These are phyloP conservation scores for Mycena rebaudengoi DNA, from an alignment of 768 basidiomycete genomes.

Conservation along the genomic window DNA sequence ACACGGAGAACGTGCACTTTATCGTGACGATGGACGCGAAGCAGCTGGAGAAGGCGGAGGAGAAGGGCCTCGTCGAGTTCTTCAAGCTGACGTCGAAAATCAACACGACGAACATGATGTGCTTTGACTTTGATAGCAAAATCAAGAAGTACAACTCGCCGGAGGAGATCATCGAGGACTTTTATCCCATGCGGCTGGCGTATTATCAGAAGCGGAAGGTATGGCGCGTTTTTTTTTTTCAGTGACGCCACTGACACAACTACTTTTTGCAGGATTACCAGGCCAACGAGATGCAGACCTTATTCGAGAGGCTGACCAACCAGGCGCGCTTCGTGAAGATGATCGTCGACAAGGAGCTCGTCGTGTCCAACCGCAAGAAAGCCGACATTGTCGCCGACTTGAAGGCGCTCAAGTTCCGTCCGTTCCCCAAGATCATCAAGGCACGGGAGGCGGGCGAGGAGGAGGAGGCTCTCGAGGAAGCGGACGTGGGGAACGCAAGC, in stretches of 20 bases:
- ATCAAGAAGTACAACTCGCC: conserved; percentile 92
- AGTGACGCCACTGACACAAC: conserved; percentile 5
- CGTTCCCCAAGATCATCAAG: conserved; percentile 84
- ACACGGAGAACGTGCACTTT: conserved; percentile 92
- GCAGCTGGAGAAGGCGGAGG: conserved; percentile 86
- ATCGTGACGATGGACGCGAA: conserved; percentile 81
- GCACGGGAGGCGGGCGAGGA: conserved; percentile 73
- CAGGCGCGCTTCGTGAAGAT: conserved; percentile 97
- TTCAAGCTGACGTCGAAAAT: conserved; percentile 91
- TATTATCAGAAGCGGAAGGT: conserved; percentile 98
- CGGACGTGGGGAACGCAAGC: conserved; percentile 55
- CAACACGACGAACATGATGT: conserved; percentile 97
- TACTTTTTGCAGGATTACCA: conserved; percentile 71
- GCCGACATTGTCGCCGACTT: conserved; percentile 85
- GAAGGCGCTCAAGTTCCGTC: conserved; percentile 84
- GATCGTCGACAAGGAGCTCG: conserved; percentile 87
- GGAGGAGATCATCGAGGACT: conserved; percentile 93
- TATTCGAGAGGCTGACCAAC: conserved; percentile 88
- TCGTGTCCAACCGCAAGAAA: conserved; percentile 89
- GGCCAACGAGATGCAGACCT: conserved; percentile 80
- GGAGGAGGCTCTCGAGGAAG: conserved; percentile 65
- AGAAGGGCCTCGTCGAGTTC: conserved; percentile 87
- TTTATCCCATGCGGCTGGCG: conserved; percentile 87
- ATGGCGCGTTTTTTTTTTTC: conserved; percentile 18
- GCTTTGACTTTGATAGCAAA: conserved; percentile 95